phyloP scores from a whole-genome alignment of 2,329 filamentous ascomycete genomes.

The Claviceps arundinis region DNA sequence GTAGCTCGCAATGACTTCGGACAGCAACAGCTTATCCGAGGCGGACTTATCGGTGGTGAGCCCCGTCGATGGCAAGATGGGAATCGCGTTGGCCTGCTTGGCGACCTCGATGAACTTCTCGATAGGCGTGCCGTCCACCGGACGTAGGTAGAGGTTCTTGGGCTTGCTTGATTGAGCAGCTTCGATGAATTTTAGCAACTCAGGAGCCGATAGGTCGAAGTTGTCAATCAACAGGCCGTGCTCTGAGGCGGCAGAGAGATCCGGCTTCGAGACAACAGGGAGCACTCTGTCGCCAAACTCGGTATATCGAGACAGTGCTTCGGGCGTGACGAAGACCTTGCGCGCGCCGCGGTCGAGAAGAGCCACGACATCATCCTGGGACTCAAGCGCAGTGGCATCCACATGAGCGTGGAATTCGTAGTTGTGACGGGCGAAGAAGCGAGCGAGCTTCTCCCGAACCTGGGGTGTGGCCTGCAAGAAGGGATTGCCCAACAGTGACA shows the following conservation, averaged over 20 bases:
- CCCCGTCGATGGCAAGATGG: conserved; percentile 57
- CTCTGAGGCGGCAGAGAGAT: conserved; percentile 31
- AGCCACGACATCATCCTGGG: conserved; percentile 59
- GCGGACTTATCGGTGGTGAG: conserved; percentile 58
- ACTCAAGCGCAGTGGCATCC: conserved; percentile 58
- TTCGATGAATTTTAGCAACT: conserved; percentile 30
- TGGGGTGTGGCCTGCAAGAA: conserved; percentile 42
- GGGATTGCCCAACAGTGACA: conserved; percentile 44
- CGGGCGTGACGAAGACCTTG: conserved; percentile 67
- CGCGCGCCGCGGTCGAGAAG: conserved; percentile 76
- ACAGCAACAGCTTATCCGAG: conserved; percentile 41
- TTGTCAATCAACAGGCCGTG: conserved; percentile 39
- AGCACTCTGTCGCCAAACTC: conserved; percentile 44
- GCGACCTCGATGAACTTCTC: conserved; percentile 33
- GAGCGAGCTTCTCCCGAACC: conserved; percentile 31
- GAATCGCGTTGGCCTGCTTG: conserved; percentile 44
- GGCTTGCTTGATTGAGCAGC: conserved; percentile 32
- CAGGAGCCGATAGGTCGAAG: conserved; percentile 31
- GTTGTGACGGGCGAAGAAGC: conserved; percentile 36
- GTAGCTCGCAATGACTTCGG: conserved; percentile 57
- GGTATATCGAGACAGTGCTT: conserved; percentile 48
- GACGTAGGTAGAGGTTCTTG: conserved; percentile 37
- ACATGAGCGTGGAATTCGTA: conserved; percentile 53
- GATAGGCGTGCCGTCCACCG: conserved; percentile 31
- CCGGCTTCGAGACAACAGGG: conserved; percentile 33